Base-by-base conservation (phyloP, 148 eudicot species). In the Diospyros lotus region DNA sequence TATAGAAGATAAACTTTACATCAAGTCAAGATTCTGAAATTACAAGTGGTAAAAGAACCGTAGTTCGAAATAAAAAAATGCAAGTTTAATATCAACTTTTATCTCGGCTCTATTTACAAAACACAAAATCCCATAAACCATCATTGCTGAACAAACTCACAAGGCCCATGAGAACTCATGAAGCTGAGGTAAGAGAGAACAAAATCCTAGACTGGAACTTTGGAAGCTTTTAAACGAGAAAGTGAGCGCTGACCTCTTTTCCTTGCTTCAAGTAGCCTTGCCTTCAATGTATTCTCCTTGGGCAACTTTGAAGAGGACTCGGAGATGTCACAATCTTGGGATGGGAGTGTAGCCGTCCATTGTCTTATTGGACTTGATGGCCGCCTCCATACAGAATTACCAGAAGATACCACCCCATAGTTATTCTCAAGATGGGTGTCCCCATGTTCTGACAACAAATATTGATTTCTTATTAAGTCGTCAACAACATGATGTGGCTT, bases 181-280 rank as follows among this genome's bases (percentile, higher is more conserved):
- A 77, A 81, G n/a, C 18, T 46, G 63, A 50, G 40, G 42, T 63
- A 59, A 63, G 28, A 59, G 58, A 14, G 58, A 65, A 69, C 40
- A 52, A 28, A 53, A 73, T 50, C 50, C 81, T 76, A 76, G 73
- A 73, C 82, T 69, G 78, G 78, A 56, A 83, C 83, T 73, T 84
- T 83, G 41, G 89, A 82, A 42, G 86, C 87, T 79, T 89, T 95
- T 82, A 88, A 77, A 4, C 97, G 84, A n/a, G 90, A 78, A 14
- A 88, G 86, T 53, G 97, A 87, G 3, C 93, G 90, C 17, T 89
- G 95, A 54, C 96, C 97, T 75, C 88, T 87, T 7, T 84, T 73
- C 80, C 90, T 86, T 4, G 96, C 90, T 81, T 94, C 97, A 11
- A 89, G 84, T 73, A 94, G 87, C 82, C 89, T 92, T 63, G 92